Conservation (phyloP, 371 early-diverging fungal genomes). For the Mucor ambiguus region DNA sequence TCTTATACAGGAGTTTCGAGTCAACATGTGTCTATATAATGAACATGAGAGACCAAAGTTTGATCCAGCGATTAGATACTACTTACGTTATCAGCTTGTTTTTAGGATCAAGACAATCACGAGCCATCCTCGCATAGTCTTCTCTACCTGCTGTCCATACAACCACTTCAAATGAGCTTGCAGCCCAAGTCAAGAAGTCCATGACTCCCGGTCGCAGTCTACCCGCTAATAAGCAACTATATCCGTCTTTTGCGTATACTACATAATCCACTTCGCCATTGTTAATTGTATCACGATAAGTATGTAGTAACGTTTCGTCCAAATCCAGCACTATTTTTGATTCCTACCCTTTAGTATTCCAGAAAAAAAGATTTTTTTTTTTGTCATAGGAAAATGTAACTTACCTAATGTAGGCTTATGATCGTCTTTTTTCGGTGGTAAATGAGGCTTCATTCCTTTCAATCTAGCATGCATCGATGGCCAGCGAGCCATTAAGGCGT, state of each 20-base stretch:
- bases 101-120: slow-evolving; percentile 42
- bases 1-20: slow-evolving; percentile 42
- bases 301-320: slow-evolving; percentile 50
- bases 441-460: slow-evolving; percentile 47
- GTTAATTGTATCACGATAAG: slow-evolving; percentile 29
- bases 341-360: neutral
- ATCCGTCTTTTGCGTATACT: slow-evolving; percentile 36
- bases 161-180: slow-evolving; percentile 47
- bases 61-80: neutral
- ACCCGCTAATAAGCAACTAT: slow-evolving; percentile 40
- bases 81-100: slow-evolving; percentile 41
- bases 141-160: slow-evolving; percentile 53
- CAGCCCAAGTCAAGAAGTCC: slow-evolving; percentile 48
- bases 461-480: slow-evolving; percentile 47
- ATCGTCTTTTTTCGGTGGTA: slow-evolving; percentile 48
- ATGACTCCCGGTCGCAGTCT: slow-evolving; percentile 50
- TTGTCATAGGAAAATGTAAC: neutral
- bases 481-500: slow-evolving; percentile 50
- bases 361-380: neutral
- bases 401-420: slow-evolving; percentile 45
- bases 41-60: neutral
- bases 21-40: slow-evolving; percentile 41
- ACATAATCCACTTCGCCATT: slow-evolving; percentile 40
- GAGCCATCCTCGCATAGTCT: slow-evolving; percentile 44
- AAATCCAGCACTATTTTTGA: slow-evolving; percentile 43